Percentiles rank a stretch among this genome's conserved stretches.
These are phyloP conservation scores for Colletotrichum aenigma DNA, from an alignment of 2,329 filamentous ascomycete genomes.

Conservation along the genomic window DNA sequence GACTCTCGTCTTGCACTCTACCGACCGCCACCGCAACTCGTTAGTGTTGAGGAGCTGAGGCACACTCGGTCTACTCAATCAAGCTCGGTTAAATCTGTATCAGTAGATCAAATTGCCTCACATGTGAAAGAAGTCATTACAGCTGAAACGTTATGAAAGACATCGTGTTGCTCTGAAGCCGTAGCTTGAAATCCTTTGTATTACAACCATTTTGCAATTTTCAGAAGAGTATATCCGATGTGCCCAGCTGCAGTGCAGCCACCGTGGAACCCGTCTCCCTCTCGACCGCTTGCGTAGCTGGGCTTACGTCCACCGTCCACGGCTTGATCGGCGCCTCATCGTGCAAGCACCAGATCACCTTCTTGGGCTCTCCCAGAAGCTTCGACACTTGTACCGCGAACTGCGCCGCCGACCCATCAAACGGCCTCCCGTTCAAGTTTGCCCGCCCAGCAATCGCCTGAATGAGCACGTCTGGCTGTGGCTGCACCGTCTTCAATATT, in stretches of 20 bases:
- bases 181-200: neutral
- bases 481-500: conserved; percentile 22
- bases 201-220: neutral
- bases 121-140: neutral
- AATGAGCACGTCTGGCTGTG: conserved; percentile 26
- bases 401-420: neutral
- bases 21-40: neutral
- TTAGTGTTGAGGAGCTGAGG: neutral
- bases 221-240: neutral
- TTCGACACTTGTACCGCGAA: neutral
- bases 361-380: neutral
- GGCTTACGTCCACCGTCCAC: neutral
- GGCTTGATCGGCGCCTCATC: conserved; percentile 1
- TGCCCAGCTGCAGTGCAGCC: neutral
- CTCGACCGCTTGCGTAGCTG: neutral
- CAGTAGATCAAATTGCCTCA: neutral
- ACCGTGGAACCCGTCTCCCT: neutral
- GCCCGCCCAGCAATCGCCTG: conserved; percentile 26
- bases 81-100: neutral
- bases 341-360: conserved; percentile 3
- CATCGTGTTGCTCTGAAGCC: neutral
- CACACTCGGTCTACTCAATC: neutral
- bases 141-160: neutral
- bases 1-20: neutral
- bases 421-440: conserved; percentile 18